Base-by-base conservation (phyloP, 2,329 filamentous ascomycete genomes). In the Phyllosticta citribraziliensis region DNA sequence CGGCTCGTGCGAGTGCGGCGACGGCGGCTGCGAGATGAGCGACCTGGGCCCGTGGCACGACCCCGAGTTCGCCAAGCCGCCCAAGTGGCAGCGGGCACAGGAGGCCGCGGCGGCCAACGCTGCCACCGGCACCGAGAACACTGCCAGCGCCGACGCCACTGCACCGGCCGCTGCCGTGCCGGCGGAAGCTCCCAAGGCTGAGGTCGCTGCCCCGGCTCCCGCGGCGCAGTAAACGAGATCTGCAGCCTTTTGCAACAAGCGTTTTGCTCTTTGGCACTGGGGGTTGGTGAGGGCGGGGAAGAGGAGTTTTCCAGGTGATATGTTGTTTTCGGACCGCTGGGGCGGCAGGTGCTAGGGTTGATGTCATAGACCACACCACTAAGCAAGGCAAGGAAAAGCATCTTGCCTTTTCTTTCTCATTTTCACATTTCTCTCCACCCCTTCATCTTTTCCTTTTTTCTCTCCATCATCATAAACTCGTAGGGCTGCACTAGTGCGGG, bases 41-140 rank as follows among this genome's bases (percentile, higher is more conserved):
- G 92, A 99, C 73, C 86, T 86, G 64, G 94, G 94, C 58, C 94
- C 94, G 58, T 99, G 94, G 94, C 82, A 83, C 67, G 89, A 93
- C 64, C 69, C 82, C 27, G 73, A 88, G 75, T 92, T 82, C 80
- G 78, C 82, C 59, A 84, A 79, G 70, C 81, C 87, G 52, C 74
- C 78, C 55, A 77, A 76, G 67, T 79, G 78, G 76, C 74, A 74
- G 70, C 70, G 74, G 66, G 67, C 66, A 63, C 62, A 63, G 47
- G 65, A 65, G 57, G 65, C 64, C 60, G 67, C 66, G 6, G 22
- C 53, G 12, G 33, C 52, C 56, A 72, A 30, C 40, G 40, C 40
- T n/a, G 17, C 40, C 40, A 47, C 40, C 14, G 40, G 40, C 40
- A 47, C 40, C 40, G 40, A 47, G 40, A 47, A 47, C 40, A 47